A percentile compares a stretch with the other conserved stretches of the same genome.
Conservation (phyloP, 2,329 filamentous ascomycete genomes). For the Paracamarosporium sp. region DNA sequence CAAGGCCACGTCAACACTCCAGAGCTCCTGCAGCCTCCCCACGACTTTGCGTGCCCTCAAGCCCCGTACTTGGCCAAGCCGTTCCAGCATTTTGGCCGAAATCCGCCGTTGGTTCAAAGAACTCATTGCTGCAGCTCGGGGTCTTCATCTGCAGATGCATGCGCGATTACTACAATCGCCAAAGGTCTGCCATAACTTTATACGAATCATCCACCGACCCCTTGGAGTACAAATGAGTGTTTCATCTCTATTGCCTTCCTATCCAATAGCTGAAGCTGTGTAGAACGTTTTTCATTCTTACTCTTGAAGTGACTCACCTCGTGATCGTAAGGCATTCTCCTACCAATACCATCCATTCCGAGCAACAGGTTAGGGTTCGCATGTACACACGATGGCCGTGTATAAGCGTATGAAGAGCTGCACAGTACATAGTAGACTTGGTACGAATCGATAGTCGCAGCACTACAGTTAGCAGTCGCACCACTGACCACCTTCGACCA, state of each 20-base stretch:
- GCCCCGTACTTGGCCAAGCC: background rate
- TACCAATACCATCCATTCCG: background rate
- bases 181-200: background rate
- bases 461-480: background rate
- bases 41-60: background rate
- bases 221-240: background rate
- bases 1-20: background rate
- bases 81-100: background rate
- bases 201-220: background rate
- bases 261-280: background rate
- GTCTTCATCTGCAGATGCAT: background rate
- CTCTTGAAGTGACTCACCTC: too few species aligned
- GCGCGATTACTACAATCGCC: background rate
- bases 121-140: background rate
- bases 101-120: background rate
- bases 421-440: background rate
- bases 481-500: background rate
- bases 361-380: background rate
- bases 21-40: background rate
- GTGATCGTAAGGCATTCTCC: background rate
- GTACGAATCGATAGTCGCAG: background rate
- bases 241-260: background rate
- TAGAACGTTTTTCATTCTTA: background rate
- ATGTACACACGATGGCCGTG: background rate
- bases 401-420: background rate